phyloP scores from a whole-genome alignment of 331 rosid genomes.

The Cydonia oblonga region DNA sequence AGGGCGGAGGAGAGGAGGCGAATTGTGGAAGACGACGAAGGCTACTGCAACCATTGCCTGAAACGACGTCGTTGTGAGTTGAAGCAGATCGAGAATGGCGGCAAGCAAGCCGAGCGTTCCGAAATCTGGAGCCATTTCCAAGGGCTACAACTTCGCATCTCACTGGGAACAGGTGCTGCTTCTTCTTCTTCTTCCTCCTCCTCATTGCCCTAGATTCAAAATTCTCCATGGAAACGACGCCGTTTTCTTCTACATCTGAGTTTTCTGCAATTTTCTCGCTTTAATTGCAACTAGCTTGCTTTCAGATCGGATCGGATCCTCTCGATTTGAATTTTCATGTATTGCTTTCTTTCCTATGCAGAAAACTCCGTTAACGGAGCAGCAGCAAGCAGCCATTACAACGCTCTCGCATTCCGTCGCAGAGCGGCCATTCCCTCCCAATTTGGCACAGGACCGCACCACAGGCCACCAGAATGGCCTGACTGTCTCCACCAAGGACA shows the following conservation, averaged over 20 bases:
- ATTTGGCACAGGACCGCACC: constrained; percentile 58
- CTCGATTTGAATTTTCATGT: neutral
- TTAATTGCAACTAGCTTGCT: neutral
- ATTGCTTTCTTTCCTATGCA: constrained; percentile 16
- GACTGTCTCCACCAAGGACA: constrained; percentile 41
- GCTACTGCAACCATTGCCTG: neutral
- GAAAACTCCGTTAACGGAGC: constrained; percentile 82
- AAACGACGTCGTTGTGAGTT: neutral
- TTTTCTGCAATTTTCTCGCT: neutral
- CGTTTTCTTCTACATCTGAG: neutral
- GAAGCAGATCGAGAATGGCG: constrained; percentile 16
- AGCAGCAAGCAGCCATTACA: constrained; percentile 54
- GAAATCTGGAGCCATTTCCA: constrained; percentile 77
- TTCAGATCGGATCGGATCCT: neutral
- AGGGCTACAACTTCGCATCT: constrained; percentile 86
- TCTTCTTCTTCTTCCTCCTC: neutral
- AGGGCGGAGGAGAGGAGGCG: neutral
- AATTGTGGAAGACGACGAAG: neutral
- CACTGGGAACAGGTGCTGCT: constrained; percentile 75
- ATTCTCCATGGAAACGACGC: neutral
- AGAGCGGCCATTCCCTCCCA: constrained; percentile 76
- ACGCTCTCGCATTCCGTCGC: constrained; percentile 69
- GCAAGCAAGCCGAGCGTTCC: constrained; percentile 37
- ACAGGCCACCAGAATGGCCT: constrained; percentile 40
- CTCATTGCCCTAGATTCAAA: neutral